Evolutionary conservation across 306 rosid genomes (phyloP), one percentile per base, ranked within the genome.

Genomic region (Nissolia schottii): DNA sequence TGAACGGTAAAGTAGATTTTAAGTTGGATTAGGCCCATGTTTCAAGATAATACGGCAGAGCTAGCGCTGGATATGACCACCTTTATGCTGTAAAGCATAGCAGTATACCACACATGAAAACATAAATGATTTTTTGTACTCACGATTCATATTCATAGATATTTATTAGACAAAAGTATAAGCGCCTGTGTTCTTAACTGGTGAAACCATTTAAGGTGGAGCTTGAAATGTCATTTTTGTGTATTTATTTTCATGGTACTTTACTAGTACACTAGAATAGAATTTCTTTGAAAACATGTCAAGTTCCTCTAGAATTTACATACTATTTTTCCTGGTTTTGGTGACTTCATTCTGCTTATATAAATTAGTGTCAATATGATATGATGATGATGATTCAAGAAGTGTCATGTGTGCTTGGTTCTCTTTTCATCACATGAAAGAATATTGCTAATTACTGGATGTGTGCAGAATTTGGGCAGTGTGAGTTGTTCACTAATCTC

Each of bases 71-170:
- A 57, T 56, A 5, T 53, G 11, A 2, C 1, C 46, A 58, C 28
- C 75, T 56, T 65, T 29, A 54, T 66, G 50, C 58, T 65, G 46
- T 75, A 65, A 65, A 65, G 72, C 3, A 14, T n/a, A n/a, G n/a
- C n/a, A n/a, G n/a, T n/a, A n/a, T n/a, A n/a, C n/a, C n/a, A n/a
- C n/a, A n/a, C n/a, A n/a, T n/a, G n/a, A n/a, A n/a, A n/a, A n/a
- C n/a, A n/a, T n/a, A n/a, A n/a, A n/a, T n/a, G n/a, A n/a, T n/a
- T n/a, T n/a, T n/a, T n/a, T n/a, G n/a, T n/a, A n/a, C n/a, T n/a
- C n/a, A n/a, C n/a, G n/a, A n/a, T n/a, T n/a, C n/a, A n/a, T n/a
- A n/a, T n/a, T n/a, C n/a, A n/a, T n/a, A n/a, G n/a, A n/a, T n/a
- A n/a, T n/a, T n/a, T n/a, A n/a, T n/a, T n/a, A n/a, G n/a, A n/a